Base-by-base conservation (phyloP, 441 rosid species). In the Adansonia grandidieri region DNA sequence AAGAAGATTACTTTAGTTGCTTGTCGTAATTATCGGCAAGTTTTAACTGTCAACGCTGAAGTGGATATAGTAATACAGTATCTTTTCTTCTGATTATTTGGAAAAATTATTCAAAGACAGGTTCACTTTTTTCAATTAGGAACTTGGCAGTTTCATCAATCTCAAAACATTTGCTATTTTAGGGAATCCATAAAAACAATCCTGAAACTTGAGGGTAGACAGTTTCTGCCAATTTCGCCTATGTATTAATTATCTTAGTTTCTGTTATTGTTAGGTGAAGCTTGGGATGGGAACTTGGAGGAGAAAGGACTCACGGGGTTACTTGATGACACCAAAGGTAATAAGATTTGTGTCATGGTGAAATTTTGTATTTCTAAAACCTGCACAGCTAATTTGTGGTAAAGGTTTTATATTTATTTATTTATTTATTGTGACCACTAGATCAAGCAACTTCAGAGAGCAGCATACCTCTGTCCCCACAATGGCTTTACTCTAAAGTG, bases 381-480 rank as follows among this genome's bases (percentile, higher is more conserved):
- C 48, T 28, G 42, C 45, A 54, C 54, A 28, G 32, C 48, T 9
- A 13, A 50, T 64, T 75, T 63, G 9, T 17, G 50, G 15, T 7
- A 48, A 66, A 32, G 1, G 67, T 28, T n/a, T 44, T 7, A 17
- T 1, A 6, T n/a, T 47, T 37, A 37, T 8, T 14, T 20, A n/a
- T 75, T 63, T 78, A 2, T 20, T 50, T n/a, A n/a, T 6, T 9
- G 56, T 77, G 66, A 47, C 63, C 73, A 5, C 77, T 89, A 88
- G 95, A 89, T 82, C 93, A 83, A 79, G 56, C 75, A 70, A 83
- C 79, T 47, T 82, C 87, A 50, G 95, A 91, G 60, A 88, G 84
- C 87, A 89, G 87, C 83, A 88, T 91, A 9, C 95, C 95, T 11
- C 79, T 91, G 79, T 91, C 93, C 74, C 95, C 95, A 13, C 95